These are phyloP conservation scores for Citrus mangshanensis DNA, from an alignment of 345 rosid species.

Conservation along the genomic window DNA sequence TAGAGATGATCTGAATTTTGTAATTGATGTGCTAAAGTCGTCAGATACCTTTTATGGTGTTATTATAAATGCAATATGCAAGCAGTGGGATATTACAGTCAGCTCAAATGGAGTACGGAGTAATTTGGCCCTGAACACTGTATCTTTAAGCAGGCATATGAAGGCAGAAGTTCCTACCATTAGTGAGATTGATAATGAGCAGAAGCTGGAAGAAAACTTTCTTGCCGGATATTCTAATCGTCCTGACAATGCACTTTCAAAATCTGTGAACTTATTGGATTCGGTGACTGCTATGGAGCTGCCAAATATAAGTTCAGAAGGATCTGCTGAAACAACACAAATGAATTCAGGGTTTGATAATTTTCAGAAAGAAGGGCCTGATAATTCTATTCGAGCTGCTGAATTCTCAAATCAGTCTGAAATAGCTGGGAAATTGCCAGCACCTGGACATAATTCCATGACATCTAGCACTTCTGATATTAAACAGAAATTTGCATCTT, in stretches of 20 bases:
- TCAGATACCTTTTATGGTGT: constrained; percentile 44
- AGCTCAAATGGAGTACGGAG: constrained; percentile 34
- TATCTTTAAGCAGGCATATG: constrained; percentile 22
- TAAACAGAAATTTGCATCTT: constrained; percentile 30
- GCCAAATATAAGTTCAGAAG: constrained; percentile 49
- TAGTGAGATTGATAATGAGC: constrained; percentile 31
- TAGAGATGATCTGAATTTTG: constrained; percentile 49
- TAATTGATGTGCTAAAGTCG: constrained; percentile 65
- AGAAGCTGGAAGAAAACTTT: constrained; percentile 35
- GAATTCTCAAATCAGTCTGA: constrained; percentile 29
- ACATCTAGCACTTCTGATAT: constrained; percentile 34
- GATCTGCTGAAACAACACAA: constrained; percentile 57
- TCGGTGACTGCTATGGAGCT: constrained; percentile 33
- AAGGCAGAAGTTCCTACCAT: constrained; percentile 32
- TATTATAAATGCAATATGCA: constrained; percentile 58
- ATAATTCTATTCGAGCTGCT: constrained; percentile 15
- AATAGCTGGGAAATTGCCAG: constrained; percentile 16
- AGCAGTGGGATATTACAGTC: constrained; percentile 53
- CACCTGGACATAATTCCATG: constrained; percentile 24
- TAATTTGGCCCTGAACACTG: constrained; percentile 35
- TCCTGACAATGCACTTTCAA: constrained; percentile 22
- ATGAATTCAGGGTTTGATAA: constrained; percentile 37
- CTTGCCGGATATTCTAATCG: constrained; percentile 37
- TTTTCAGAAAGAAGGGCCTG: constrained; percentile 35
- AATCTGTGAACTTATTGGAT: constrained; percentile 30